Conservation (phyloP, 257 asterid genomes). For the Nicotiana sylvestris region DNA sequence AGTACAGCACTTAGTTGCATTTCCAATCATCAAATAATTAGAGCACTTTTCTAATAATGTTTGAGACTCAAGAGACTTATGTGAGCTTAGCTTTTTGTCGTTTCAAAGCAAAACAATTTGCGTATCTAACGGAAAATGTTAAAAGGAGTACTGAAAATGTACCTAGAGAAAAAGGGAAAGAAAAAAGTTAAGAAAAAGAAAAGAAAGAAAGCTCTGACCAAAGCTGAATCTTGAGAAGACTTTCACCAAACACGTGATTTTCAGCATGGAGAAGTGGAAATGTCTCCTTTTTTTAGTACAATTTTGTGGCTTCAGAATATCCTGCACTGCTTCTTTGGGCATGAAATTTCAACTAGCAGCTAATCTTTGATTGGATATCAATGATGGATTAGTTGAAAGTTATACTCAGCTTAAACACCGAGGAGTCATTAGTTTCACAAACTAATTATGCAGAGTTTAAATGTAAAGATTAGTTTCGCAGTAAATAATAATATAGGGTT, state of each 20-base stretch:
- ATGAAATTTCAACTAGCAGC: background rate
- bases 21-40: conserved; percentile 10
- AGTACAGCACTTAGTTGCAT: background rate
- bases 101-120: background rate
- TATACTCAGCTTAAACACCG: too few species aligned
- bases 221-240: background rate
- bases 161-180: background rate
- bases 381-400: background rate
- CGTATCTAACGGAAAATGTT: background rate
- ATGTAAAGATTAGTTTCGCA: too few species aligned
- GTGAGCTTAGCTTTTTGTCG: background rate
- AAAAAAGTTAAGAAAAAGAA: too few species aligned
- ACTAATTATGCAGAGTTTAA: too few species aligned
- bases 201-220: background rate
- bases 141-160: background rate
- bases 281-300: background rate
- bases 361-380: background rate
- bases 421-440: too few species aligned
- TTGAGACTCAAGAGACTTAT: background rate
- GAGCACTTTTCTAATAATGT: background rate
- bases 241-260: conserved; percentile 2
- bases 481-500: too few species aligned
- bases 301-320: conserved; percentile 3
- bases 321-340: background rate
- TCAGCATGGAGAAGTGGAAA: background rate